A percentile compares a stretch with the other conserved stretches of the same genome.
Conservation (phyloP, 805 yeast species). For the Wickerhamomyces xylosicus region DNA sequence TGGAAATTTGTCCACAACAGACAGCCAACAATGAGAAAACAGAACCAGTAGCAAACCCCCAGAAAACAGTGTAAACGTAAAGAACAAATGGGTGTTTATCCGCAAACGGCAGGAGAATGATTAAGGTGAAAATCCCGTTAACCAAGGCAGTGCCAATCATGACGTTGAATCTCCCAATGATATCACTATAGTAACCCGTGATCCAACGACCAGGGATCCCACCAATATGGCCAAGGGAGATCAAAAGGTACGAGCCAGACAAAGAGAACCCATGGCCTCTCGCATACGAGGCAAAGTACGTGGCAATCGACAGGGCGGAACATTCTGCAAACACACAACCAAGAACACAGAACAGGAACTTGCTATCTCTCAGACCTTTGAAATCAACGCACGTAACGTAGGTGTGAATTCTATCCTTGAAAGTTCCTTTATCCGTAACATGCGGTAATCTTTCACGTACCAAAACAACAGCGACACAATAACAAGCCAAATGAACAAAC, state of each 20-base stretch:
- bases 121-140: conserved; percentile 22
- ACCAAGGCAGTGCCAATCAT: conserved; percentile 26
- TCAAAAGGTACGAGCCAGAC: conserved; percentile 31
- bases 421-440: conserved; percentile 17
- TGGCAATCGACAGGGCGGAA: conserved; percentile 31
- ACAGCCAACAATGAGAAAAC: conserved; percentile 46
- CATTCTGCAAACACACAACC: conserved; percentile 40
- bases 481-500: conserved; percentile 30
- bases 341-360: conserved; percentile 30
- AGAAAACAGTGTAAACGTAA: conserved; percentile 34
- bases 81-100: conserved; percentile 20
- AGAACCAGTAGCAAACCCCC: conserved; percentile 46
- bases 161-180: conserved; percentile 42
- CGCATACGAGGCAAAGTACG: conserved; percentile 42
- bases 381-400: conserved; percentile 21
- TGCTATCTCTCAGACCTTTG: conserved; percentile 30
- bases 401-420: conserved; percentile 18
- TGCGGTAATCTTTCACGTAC: conserved; percentile 31
- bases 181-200: conserved; percentile 34
- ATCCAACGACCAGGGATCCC: conserved; percentile 34
- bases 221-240: conserved; percentile 32
- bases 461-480: conserved; percentile 22
- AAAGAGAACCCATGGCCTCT: conserved; percentile 31
- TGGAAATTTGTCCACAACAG: conserved; percentile 48
- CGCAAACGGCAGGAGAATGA: conserved; percentile 30